phyloP scores from a whole-genome alignment of 2,329 filamentous ascomycete species.

The Furcasterigmium sp. region DNA sequence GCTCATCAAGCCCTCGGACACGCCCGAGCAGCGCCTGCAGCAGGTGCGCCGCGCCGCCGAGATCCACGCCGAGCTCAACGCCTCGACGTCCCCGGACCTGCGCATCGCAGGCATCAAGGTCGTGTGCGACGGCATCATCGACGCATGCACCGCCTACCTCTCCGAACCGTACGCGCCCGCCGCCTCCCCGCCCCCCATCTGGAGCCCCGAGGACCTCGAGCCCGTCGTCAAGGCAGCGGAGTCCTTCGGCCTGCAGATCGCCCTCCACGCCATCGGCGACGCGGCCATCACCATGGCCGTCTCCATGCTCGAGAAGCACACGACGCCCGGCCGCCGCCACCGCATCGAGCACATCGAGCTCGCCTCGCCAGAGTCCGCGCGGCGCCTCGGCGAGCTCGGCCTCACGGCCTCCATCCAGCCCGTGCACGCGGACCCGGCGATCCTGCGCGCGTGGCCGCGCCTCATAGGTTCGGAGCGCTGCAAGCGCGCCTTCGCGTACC shows the following conservation, averaged over 20 bases:
- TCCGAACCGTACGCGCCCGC: slow-evolving; percentile 41
- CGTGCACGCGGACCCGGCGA: slow-evolving; percentile 47
- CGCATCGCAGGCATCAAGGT: slow-evolving; percentile 53
- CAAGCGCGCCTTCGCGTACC: slow-evolving; percentile 50
- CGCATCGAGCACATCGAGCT: slow-evolving; percentile 56
- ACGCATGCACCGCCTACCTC: slow-evolving; percentile 51
- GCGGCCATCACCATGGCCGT: slow-evolving; percentile 44
- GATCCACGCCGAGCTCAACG: slow-evolving; percentile 28
- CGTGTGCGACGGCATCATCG: slow-evolving; percentile 53
- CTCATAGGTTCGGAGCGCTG: slow-evolving; percentile 44
- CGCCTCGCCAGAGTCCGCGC: slow-evolving; percentile 41
- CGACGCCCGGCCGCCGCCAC: slow-evolving; percentile 38
- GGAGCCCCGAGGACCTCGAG: slow-evolving; percentile 40
- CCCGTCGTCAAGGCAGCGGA: slow-evolving; percentile 45
- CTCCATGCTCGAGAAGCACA: slow-evolving; percentile 34
- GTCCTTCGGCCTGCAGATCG: slow-evolving; percentile 44
- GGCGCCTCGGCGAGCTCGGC: slow-evolving; percentile 41
- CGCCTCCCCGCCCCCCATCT: slow-evolving; percentile 39
- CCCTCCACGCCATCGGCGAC: slow-evolving; percentile 55
- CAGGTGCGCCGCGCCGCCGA: slow-evolving; percentile 47
- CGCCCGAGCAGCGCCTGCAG: slow-evolving; percentile 31
- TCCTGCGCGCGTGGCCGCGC: slow-evolving; percentile 49
- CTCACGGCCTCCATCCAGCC: slow-evolving; percentile 47
- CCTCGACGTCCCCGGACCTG: slow-evolving; percentile 24
- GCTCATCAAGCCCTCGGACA: slow-evolving; percentile 45